Evolutionary conservation across 1,284 basidiomycete species (phyloP).

Genomic region (Rugiboletus extremiorientalis): DNA sequence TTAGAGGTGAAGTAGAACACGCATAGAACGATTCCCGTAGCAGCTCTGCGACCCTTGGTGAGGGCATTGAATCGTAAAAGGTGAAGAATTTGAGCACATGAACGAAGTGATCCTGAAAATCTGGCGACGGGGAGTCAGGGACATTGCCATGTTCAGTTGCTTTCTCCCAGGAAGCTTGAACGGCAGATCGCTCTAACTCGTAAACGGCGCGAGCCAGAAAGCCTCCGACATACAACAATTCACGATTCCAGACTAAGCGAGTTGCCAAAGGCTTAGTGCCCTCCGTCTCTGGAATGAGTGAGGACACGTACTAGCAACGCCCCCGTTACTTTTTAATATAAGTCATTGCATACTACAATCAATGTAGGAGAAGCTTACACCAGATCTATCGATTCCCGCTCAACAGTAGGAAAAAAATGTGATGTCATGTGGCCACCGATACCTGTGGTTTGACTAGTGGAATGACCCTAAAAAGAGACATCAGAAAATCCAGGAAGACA

Average conservation of each 20-base stretch:
- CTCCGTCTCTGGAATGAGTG: too few relatives aligned
- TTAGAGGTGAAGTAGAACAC: slow-evolving; percentile 56
- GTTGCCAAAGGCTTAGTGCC: not conserved
- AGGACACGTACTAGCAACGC: slow-evolving; percentile 59
- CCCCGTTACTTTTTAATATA: slow-evolving; percentile 52
- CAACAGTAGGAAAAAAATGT: slow-evolving; percentile 95
- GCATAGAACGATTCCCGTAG: slow-evolving; percentile 85
- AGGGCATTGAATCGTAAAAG: slow-evolving; percentile 86
- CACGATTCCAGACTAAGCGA: slow-evolving; percentile 73
- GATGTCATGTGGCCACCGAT: slow-evolving; percentile 91
- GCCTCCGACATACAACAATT: slow-evolving; percentile 83
- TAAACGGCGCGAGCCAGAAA: slow-evolving; percentile 84
- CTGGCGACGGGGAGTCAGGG: slow-evolving; percentile 31
- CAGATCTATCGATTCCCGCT: slow-evolving; percentile 92
- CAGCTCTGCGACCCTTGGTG: slow-evolving; percentile 75
- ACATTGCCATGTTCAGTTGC: slow-evolving; percentile 35
- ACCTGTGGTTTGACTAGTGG: slow-evolving; percentile 91
- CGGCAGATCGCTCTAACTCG: slow-evolving; percentile 75
- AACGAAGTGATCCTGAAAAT: slow-evolving; percentile 59
- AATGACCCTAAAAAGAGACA: slow-evolving; percentile 56
- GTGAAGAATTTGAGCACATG: slow-evolving; percentile 91
- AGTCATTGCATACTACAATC: not conserved
- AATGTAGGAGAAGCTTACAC: slow-evolving; percentile 27
- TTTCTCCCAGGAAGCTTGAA: slow-evolving; percentile 56
- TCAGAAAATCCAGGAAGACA: not conserved